Conservation (phyloP, 768 basidiomycete genomes). For the Suillus bovinus region DNA sequence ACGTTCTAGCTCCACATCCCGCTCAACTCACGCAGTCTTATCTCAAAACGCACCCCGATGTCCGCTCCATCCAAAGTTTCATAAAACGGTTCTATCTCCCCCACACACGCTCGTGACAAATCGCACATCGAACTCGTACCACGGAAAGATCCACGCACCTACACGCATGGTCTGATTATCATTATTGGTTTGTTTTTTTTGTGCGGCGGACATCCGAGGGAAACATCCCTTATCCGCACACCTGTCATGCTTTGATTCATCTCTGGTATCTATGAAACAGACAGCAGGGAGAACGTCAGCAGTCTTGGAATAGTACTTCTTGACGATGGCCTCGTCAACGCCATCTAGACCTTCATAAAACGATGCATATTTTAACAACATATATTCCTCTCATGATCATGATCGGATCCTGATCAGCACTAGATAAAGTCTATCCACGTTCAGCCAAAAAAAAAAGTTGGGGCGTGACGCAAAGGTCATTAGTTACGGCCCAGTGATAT, state of each 20-base stretch:
- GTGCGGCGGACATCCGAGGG: slow-evolving; percentile 3
- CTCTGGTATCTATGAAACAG: slow-evolving; percentile 4
- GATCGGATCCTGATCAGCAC: slow-evolving; percentile 4
- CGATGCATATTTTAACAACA: background rate
- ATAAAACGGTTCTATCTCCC: background rate
- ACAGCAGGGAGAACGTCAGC: background rate
- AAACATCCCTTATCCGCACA: slow-evolving; percentile 6
- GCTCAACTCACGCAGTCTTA: background rate
- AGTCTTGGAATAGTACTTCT: background rate
- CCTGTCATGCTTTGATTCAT: slow-evolving; percentile 2
- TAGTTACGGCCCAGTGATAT: background rate
- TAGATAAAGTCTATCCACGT: background rate
- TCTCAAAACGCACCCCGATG: background rate
- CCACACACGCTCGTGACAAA: background rate
- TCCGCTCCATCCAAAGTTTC: too few species aligned
- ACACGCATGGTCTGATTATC: too few species aligned
- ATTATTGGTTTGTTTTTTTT: too few species aligned
- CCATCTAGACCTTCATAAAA: background rate
- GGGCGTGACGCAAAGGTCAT: background rate
- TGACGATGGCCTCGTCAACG: background rate
- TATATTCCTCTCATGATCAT: background rate
- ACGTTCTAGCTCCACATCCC: background rate
- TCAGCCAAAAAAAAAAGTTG: slow-evolving; percentile 1
- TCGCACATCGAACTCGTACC: slow-evolving; percentile 2
- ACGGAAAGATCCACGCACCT: slow-evolving; percentile 4